Conservation (phyloP, 2,329 filamentous ascomycete species). For the Chaetomiaceae sp. region DNA sequence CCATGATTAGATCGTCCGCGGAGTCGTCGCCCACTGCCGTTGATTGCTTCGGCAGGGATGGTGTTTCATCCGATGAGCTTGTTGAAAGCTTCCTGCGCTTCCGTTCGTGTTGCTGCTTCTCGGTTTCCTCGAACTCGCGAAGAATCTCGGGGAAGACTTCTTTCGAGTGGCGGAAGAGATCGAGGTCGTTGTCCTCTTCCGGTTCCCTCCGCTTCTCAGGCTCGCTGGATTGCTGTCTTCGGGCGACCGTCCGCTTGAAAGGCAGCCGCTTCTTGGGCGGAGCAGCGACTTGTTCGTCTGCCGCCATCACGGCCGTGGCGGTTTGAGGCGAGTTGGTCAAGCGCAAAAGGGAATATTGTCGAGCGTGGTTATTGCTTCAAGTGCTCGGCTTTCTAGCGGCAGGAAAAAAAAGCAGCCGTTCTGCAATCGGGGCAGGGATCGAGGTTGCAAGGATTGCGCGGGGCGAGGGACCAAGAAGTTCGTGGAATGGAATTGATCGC, state of each 20-base stretch:
- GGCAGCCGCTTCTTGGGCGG: conserved; percentile 26
- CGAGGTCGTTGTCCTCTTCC: conserved; percentile 36
- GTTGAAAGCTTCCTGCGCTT: conserved; percentile 22
- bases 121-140: conserved; percentile 23
- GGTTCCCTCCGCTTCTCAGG: conserved; percentile 7
- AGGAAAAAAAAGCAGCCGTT: no score
- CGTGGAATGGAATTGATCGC: conserved; percentile 11
- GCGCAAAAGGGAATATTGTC: not conserved
- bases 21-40: conserved; percentile 12
- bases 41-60: not conserved
- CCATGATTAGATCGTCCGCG: conserved; percentile 20
- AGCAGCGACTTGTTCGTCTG: not conserved
- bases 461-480: not conserved
- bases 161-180: conserved; percentile 48
- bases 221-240: conserved; percentile 9
- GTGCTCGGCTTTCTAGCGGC: no score
- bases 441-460: no score
- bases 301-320: conserved; percentile 10
- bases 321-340: not conserved
- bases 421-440: no score
- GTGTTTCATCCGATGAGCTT: not conserved
- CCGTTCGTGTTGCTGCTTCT: conserved; percentile 17
- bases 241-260: conserved; percentile 28
- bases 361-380: not conserved
- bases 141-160: conserved; percentile 42